Base-by-base conservation (phyloP, 2,329 filamentous ascomycete species). In the Diplodia mutila region DNA sequence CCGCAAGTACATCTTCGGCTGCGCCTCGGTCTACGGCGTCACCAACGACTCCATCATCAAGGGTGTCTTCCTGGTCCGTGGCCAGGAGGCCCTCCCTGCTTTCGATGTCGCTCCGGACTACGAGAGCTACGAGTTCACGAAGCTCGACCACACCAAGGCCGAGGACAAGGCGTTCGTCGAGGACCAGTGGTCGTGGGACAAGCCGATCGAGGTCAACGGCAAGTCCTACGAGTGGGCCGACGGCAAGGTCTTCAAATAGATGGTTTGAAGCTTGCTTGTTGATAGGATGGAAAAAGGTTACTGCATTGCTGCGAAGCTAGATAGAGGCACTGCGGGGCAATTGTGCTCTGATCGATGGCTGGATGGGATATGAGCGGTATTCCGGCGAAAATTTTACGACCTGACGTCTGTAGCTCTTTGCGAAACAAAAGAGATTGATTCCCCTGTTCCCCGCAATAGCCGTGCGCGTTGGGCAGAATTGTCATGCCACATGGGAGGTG, bases 241-340 rank as follows among this genome's bases (percentile, higher is more conserved):
- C 77, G 95, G 95, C 81, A 97, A 98, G 89, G 93, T 98, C 81
- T 98, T 97, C 91, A 98, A 98, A 88, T 98, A 97, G 88, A 85
- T 46, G 69, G 27, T 34, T 61, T 52, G 42, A 61, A 9, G 46
- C 18, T 16, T 21, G 42, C n/a, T 32, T 25, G 23, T 29, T 21
- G 46, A 51, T 37, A 61, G 12, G 42, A 48, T 21, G 39, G 25
- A 42, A 39, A 49, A 59, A 61, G 49, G 61, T 53, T 52, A 4
- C 16, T 66, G 53, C 65, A 66, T 61, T 61, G 54, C 65, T 66
- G 65, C 46, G 65, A 52, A 53, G 42, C 46, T 52, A 66, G 53
- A 61, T 51, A 51, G 65, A 51, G 42, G 54, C 53, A 66, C 29
- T 39, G 65, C 27, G 39, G 25, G 39, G 39, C 57, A 61, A 32